Percentiles rank a stretch among this genome's conserved stretches.
These are phyloP conservation scores for Fusarium sp. DNA, from an alignment of 2,329 filamentous ascomycete species.

Conservation along the genomic window DNA sequence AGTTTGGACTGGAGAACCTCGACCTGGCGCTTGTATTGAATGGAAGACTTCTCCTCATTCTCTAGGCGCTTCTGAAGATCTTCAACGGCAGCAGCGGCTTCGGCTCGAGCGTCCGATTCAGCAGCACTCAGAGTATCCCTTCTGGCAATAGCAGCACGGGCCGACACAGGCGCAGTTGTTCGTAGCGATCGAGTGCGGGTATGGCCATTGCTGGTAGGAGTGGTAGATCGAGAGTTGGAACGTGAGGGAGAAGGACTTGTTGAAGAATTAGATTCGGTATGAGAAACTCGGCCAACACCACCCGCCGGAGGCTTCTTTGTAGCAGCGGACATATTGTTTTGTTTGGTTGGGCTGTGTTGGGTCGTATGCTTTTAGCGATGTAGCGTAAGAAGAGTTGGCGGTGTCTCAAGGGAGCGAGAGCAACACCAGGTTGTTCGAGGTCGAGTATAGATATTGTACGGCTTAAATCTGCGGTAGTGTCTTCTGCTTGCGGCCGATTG, in stretches of 20 bases:
- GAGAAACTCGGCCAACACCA: conserved; percentile 58
- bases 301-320: conserved; percentile 64
- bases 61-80: conserved; percentile 86
- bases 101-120: conserved; percentile 80
- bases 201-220: conserved; percentile 50
- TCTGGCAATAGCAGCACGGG: conserved; percentile 75
- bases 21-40: conserved; percentile 84
- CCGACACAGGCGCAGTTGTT: conserved; percentile 74
- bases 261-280: conserved; percentile 51
- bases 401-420: conserved; percentile 17
- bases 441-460: conserved; percentile 30
- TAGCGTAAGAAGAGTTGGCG: conserved; percentile 23
- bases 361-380: conserved; percentile 22
- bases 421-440: conserved; percentile 11
- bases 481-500: conserved; percentile 25
- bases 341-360: conserved; percentile 23
- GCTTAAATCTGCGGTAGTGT: conserved; percentile 15
- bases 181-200: conserved; percentile 74
- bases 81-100: conserved; percentile 81
- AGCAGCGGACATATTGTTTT: conserved; percentile 59
- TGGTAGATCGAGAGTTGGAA: conserved; percentile 56
- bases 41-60: conserved; percentile 80
- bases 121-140: conserved; percentile 62
- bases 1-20: conserved; percentile 86
- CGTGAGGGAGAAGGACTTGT: conserved; percentile 53